Base-by-base conservation (phyloP, 345 rosid species). In the Litchi chinensis region DNA sequence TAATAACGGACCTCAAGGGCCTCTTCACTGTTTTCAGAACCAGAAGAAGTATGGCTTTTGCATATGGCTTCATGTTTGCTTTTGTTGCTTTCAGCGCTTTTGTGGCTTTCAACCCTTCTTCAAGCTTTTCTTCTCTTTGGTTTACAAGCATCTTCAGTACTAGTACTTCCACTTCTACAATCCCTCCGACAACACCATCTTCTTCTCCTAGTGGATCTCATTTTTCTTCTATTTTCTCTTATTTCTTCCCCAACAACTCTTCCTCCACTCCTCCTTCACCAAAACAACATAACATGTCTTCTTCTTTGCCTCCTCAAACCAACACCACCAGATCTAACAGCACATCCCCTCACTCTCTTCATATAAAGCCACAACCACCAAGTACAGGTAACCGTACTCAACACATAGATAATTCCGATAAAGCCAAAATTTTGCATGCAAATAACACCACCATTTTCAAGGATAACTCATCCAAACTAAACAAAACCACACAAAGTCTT, bases 31-130 rank as follows among this genome's bases (percentile, higher is more conserved):
- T 86, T 62, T 79, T 86, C 73, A 88, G 85, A 84, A 87, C 91
- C 46, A 85, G 89, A 76, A 86, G 88, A 80, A 83, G 90, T 24
- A 80, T 88, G 5, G 83, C 89, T 66, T 88, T 90, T 56, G 92
- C 87, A 5, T 91, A 93, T 76, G 95, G 85, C 10, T 89, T 90
- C 89, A 79, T 86, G 84, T 84, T 89, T 75, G 88, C 89, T 37
- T 90, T 94, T 71, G 90, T 92, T 46, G 89, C 76, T 70, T 89
- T 94, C 76, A 90, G 97, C 66, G 81, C 85, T 66, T 89, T 92
- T 83, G 73, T 96, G 65, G 91, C 93, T 62, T 90, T 96, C 24
- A 83, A 59, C 65, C 94, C 97, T 71, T 90, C 97, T 80, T 74
- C 93, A 0, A 83, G 85, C 78, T 86, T 89, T 0, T 85, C 89